Base-by-base conservation (phyloP, 106 monocot species). In the Phalaenopsis equestris region DNA sequence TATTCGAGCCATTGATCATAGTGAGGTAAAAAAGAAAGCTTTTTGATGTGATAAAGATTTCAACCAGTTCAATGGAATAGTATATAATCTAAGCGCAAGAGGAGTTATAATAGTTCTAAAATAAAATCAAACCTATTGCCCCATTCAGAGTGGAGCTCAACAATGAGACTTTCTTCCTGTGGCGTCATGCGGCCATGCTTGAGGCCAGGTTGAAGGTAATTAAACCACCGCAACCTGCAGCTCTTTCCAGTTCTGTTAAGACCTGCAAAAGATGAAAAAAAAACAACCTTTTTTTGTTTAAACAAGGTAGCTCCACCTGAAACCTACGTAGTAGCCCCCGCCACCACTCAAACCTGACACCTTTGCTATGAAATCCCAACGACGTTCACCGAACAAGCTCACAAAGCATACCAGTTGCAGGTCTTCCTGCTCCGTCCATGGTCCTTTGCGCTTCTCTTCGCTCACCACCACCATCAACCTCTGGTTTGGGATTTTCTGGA, bases 331-430 rank as follows among this genome's bases (percentile, higher is more conserved):
- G 74, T 55, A 80, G 79, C 78, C 83, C 79, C 84, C 86, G 78
- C 83, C 83, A 78, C 91, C 82, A 84, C 90, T 89, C 93, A 81
- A 91, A 92, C 92, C 94, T 92, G 94, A 90, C 57, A 90, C 90
- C 83, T 90, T 85, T 55, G 94, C 94, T 85, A 95, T 85, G 92
- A 95, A 92, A 90, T 95, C 94, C 94, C 94, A 92, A 79, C 92
- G 92, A 72, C 94, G 90, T 85, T 94, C 92, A 42, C 94, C 94
- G 80, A 94, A 87, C 83, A 94, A 88, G 14, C 82, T 79, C 77
- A 92, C 90, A 83, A 82, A 88, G 88, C 86, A 86, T 82, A 87
- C 82, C 87, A 92, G 88, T 86, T 95, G 94, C 82, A 84, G 55
- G 88, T 95, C 94, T 81, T 95, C 94, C 77, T 92, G 84, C 84